phyloP scores from a whole-genome alignment of 2,329 filamentous ascomycete species.

The Fusarium subglutinans region DNA sequence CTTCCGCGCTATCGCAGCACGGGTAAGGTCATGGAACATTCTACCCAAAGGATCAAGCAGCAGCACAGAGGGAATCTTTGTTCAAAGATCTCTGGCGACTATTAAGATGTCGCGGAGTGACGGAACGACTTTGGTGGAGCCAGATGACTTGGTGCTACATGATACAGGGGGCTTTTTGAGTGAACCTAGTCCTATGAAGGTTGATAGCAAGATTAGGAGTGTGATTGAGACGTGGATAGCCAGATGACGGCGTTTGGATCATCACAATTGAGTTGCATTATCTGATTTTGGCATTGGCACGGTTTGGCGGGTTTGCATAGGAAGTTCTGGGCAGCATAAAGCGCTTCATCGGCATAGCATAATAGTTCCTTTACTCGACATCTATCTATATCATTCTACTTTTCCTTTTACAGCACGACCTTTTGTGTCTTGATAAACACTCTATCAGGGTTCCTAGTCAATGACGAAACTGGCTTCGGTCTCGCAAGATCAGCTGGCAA shows the following conservation, averaged over 20 bases:
- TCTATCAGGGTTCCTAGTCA: constrained; percentile 1
- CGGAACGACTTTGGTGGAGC: background rate
- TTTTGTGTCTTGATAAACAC: background rate
- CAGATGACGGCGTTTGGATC: background rate
- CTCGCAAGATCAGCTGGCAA: background rate
- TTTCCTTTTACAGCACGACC: background rate
- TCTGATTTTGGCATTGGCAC: accelerated
- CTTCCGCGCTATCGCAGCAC: background rate
- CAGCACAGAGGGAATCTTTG: background rate
- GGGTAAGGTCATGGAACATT: background rate
- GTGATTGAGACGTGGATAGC: background rate
- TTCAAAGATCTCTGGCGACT: background rate
- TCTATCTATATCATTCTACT: background rate
- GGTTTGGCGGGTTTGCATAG: accelerated
- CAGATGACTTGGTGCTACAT: background rate
- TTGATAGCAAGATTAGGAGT: background rate
- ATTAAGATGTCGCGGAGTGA: background rate
- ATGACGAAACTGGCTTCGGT: background rate
- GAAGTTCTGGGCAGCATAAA: background rate
- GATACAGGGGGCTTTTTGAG: background rate
- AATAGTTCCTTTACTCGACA: accelerated
- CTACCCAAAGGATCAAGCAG: background rate
- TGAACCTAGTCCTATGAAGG: accelerated
- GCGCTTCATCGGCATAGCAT: background rate
- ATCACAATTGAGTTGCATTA: accelerated